Base-by-base conservation (phyloP, 2,329 filamentous ascomycete genomes). In the Aspergillus glaucus region DNA sequence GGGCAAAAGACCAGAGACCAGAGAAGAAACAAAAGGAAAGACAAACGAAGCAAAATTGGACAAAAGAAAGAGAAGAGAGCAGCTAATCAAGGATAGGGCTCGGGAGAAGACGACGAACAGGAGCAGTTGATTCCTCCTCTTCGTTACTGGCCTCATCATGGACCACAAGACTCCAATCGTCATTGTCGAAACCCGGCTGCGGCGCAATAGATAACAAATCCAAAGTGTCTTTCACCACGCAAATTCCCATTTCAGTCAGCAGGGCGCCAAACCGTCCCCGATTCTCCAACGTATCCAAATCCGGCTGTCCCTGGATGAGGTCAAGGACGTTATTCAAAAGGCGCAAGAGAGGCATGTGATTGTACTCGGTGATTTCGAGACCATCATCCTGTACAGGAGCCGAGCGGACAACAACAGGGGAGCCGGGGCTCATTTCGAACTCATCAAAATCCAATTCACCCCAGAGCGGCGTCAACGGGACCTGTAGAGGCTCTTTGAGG, bases 231-330 rank as follows among this genome's bases (percentile, higher is more conserved):
- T 43, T 40, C 21, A 48, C 32, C 39, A 52, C 26, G n/a, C 30
- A 39, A n/a, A 51, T n/a, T 4, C 47, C 50, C 34, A 59, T 49
- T 9, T 50, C 41, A 10, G 21, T 36, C 45, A 59, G 34, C 17
- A 60, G 30, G 12, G 44, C 39, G 28, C 52, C 55, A 46, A 62
- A 45, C 21, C 37, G 45, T 7, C 40, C 42, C 17, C 58, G 56
- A 34, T 58, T 53, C 6, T 47, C 48, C 22, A 49, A 14, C 2
- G 48, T 59, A 43, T 62, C 59, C 41, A 60, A 48, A 22, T 55
- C 50, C 0, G 59, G 56, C 4, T 47, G 45, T 8, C 40, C 44
- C 21, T 55, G 40, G 10, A 55, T 37, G 26, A 58, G 45, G 12
- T 53, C 50, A 8, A 52, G 28, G 6, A 51, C 46, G 17, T 46